These are phyloP conservation scores for Penicillium thymicola DNA, from an alignment of 2,329 filamentous ascomycete genomes.

Conservation along the genomic window DNA sequence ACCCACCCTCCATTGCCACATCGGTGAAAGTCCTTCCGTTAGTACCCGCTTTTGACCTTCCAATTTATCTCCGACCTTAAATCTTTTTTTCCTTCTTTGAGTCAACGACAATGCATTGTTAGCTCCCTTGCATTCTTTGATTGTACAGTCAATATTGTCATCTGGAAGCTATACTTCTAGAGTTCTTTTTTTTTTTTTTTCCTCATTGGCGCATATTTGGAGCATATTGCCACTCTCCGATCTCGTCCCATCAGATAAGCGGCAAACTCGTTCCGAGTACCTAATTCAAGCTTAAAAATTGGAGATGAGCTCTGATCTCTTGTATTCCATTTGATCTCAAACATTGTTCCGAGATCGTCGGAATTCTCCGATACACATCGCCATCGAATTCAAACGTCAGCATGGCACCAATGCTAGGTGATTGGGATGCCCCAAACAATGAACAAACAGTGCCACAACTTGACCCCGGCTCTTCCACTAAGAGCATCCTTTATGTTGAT, in stretches of 20 bases:
- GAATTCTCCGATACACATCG: neutral
- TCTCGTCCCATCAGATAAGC: neutral
- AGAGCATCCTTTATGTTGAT: conserved; percentile 77
- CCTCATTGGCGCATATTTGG: neutral
- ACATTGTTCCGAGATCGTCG: no score
- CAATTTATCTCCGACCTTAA: conserved; percentile 18
- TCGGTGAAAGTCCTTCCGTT: conserved; percentile 17
- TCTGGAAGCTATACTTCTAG: neutral
- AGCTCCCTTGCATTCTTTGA: neutral
- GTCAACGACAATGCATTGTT: conserved; percentile 3
- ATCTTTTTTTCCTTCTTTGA: conserved; percentile 13
- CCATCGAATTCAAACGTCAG: conserved; percentile 11
- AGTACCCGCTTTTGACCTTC: conserved; percentile 27
- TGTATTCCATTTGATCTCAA: neutral
- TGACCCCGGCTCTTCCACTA: conserved; percentile 7
- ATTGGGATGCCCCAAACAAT: conserved; percentile 17
- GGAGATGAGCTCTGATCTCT: neutral
- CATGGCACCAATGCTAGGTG: conserved; percentile 34
- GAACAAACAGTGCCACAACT: neutral
- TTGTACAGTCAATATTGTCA: neutral
- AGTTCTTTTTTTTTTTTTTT: neutral
- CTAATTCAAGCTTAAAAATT: neutral
- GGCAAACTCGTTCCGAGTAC: neutral
- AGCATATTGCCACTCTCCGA: neutral
- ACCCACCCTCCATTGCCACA: conserved; percentile 11